Base-by-base conservation (phyloP, 352 stramenopile species). In the Phytopythium montanum region DNA sequence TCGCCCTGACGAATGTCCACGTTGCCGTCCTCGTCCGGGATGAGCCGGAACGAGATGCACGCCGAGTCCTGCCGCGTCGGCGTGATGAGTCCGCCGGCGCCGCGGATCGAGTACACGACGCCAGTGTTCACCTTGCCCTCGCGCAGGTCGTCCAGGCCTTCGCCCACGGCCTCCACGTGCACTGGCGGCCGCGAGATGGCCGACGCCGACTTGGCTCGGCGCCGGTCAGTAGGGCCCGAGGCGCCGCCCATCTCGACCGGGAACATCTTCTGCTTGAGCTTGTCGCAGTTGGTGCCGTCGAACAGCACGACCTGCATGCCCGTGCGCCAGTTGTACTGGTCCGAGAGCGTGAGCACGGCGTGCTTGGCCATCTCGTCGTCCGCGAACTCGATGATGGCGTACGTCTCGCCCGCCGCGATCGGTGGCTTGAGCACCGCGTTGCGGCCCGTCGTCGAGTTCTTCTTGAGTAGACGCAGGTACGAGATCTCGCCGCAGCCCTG, bases 191-290 rank as follows among this genome's bases (percentile, higher is more conserved):
- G 84, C 5, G 74, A 81, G 7, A 93, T 58, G 2, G 81, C 83
- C 19, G 83, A 90, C 1, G 85, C 80, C 49, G 85, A 95, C 66
- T 92, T 90, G 42, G 83, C 85, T 31, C 85, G 85, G 66, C 83
- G 81, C 45, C 85, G 85, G 19, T 90, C 79, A n/a, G 68, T 70
- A 5, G 69, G 65, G 28, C 80, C 71, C 9, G 16, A 6, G 34
- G 34, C 34, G 1, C 60, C 65, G n/a, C 64, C 76, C 34, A 86
- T 65, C 53, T 94, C 85, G 33, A 95, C 81, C 0, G 85, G 85
- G 54, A 95, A 95, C 85, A 95, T 95, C 65, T 92, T 92, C 58
- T 95, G 83, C 69, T 95, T 95, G 49, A 95, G 75, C 60, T 92
- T 93, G 56, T 95, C 85, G 59, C 75, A 90, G 69, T 90, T 95